Conservation (phyloP, 345 rosid species). For the Acer campestre region DNA sequence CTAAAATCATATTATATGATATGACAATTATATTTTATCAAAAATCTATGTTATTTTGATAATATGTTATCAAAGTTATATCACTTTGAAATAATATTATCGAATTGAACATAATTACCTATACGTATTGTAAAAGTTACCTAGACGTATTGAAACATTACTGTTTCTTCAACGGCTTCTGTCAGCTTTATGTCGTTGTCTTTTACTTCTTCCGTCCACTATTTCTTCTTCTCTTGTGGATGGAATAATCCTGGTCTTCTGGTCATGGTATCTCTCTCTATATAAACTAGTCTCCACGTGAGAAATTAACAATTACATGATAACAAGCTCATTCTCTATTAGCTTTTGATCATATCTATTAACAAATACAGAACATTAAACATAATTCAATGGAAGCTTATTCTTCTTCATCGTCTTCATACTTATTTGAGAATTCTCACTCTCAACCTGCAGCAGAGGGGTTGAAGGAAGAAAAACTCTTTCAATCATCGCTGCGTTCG, state of each 20-base stretch:
- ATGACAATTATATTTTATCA: no score
- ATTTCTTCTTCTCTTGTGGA: neutral
- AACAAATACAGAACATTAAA: neutral
- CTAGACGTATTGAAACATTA: no score
- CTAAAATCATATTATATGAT: no score
- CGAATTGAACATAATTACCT: no score
- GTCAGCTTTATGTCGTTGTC: no score
- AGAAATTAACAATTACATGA: neutral
- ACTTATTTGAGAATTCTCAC: neutral
- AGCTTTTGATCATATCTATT: neutral
- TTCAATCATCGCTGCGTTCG: slow-evolving; percentile 51
- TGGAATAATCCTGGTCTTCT: no score
- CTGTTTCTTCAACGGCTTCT: no score
- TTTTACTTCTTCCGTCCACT: no score
- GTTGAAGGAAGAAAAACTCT: slow-evolving; percentile 21
- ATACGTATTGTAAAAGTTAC: no score
- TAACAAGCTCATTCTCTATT: neutral
- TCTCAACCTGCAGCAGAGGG: slow-evolving; percentile 14
- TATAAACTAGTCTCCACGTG: neutral
- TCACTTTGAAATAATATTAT: no score
- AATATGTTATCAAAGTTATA: no score
- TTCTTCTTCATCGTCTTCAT: slow-evolving; percentile 30
- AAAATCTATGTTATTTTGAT: no score
- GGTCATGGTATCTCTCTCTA: neutral
- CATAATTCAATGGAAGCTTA: slow-evolving; percentile 30